Percentiles rank a stretch among this genome's conserved stretches.
These are phyloP conservation scores for Naematelia encephala DNA, from an alignment of 768 basidiomycete genomes.

Conservation along the genomic window DNA sequence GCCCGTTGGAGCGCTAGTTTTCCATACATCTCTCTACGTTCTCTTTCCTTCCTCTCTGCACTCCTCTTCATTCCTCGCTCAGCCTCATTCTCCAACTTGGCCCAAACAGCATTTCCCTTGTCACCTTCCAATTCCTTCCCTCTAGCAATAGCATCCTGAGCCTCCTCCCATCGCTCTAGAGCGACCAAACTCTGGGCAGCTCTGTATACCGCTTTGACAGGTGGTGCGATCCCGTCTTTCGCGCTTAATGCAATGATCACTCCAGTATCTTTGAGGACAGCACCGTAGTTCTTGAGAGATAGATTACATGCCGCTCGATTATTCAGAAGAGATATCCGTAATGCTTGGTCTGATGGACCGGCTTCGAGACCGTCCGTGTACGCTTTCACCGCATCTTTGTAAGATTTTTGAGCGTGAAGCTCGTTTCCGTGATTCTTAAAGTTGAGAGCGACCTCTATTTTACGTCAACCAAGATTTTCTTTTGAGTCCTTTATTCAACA, in stretches of 20 bases:
- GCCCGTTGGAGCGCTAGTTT: conserved; percentile 60
- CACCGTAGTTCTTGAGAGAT: conserved; percentile 81
- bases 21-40: conserved; percentile 54
- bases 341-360: conserved; percentile 62
- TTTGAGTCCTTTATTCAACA: no score
- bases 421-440: conserved; percentile 97
- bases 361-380: conserved; percentile 88
- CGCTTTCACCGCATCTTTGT: conserved; percentile 80
- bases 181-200: conserved; percentile 73
- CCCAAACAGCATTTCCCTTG: conserved; percentile 55
- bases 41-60: conserved; percentile 49
- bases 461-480: no score
- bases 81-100: conserved; percentile 53
- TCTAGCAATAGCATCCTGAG: conserved; percentile 73
- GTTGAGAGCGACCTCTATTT: conserved; percentile 83
- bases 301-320: conserved; percentile 94
- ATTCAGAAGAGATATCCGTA: conserved; percentile 61
- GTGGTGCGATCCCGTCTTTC: conserved; percentile 11
- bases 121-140: conserved; percentile 35
- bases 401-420: conserved; percentile 81
- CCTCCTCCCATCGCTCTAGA: conserved; percentile 73
- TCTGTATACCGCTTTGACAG: conserved; percentile 82
- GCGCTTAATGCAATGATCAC: conserved; percentile 34
- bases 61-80: conserved; percentile 31
- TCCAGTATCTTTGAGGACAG: conserved; percentile 67